Base-by-base conservation (phyloP, 306 rosid species). In the Medicago truncatula region DNA sequence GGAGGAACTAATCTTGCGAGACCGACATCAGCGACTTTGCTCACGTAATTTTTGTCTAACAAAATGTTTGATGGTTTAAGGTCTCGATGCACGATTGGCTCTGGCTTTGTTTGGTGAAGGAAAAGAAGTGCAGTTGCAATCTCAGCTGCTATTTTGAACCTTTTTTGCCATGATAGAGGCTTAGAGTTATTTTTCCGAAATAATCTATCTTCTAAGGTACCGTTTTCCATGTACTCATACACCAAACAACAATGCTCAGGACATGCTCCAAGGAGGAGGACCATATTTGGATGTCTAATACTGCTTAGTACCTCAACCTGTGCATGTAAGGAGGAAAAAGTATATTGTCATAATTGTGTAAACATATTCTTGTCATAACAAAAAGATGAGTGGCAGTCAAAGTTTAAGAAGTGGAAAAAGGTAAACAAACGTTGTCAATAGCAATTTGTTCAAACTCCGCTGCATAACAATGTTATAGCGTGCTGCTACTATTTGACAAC, bases 31-130 rank as follows among this genome's bases (percentile, higher is more conserved):
- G 92, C 85, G 67, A 96, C 90, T 81, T 96, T 96, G 82, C 91
- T 92, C 74, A 96, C 97, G 7, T 21, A 92, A 56, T 92, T 90
- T 41, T 85, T 87, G 85, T 96, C 91, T 65, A 96, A 31, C 57
- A 96, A 91, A 70, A 96, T 96, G 88, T 96, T 96, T 9, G 92
- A 90, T 11, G 99, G 99, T 82, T 96, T 96, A 50, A 96, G 96
- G 83, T 96, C 99, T 43, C 99, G 81, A 39, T 96, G 99, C 40
- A 96, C 99, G 11, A 96, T 91, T 0, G 99, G 99, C 16, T 96
- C 99, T 8, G 99, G 98, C 84, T 89, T 96, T 61, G 93, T 66
- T 83, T 90, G 99, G 91, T 96, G 99, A 74, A 96, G 97, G 81
- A 96, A 96, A 50, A 90, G 93, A 28, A 96, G 89, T 4, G 97